Conservation (phyloP, 352 stramenopile species). For the Pythium insidiosum region DNA sequence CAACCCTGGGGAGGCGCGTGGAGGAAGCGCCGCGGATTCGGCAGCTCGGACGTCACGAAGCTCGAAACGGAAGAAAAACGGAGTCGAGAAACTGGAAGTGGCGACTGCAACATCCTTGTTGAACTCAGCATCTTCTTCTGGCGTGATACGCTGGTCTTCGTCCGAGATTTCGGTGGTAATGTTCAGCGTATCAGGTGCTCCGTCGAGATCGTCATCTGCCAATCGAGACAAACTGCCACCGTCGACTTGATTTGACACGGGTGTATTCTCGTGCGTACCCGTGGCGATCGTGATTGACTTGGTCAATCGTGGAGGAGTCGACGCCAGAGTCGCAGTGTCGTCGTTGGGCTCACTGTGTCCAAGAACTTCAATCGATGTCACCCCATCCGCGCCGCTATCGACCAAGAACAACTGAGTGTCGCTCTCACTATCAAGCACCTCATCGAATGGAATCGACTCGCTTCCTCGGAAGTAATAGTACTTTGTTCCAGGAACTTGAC, state of each 20-base stretch:
- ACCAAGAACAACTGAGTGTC: slow-evolving; percentile 43
- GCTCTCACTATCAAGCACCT: slow-evolving; percentile 41
- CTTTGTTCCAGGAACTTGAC: slow-evolving; percentile 60
- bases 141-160: slow-evolving; percentile 16
- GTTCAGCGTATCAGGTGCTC: slow-evolving; percentile 1
- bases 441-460: slow-evolving; percentile 46
- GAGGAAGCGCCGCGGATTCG: slow-evolving; percentile 75
- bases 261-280: no score
- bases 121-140: slow-evolving; percentile 71
- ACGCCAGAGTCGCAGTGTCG: slow-evolving; percentile 9
- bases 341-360: no score
- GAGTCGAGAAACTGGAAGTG: slow-evolving; percentile 74
- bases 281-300: slow-evolving; percentile 10
- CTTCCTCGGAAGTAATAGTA: slow-evolving; percentile 81
- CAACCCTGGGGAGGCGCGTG: slow-evolving; percentile 70
- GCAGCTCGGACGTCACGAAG: slow-evolving; percentile 60
- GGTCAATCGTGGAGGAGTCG: slow-evolving; percentile 1
- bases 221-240: no score
- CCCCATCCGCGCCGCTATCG: no score
- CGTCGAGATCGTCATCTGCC: not conserved
- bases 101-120: slow-evolving; percentile 81
- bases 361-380: no score
- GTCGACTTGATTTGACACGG: no score
- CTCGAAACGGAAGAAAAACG: slow-evolving; percentile 84
- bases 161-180: not conserved